Percentiles rank a stretch among this genome's conserved stretches.
phyloP scores from a whole-genome alignment of 1,284 basidiomycete genomes.

The Abortiporus biennis region DNA sequence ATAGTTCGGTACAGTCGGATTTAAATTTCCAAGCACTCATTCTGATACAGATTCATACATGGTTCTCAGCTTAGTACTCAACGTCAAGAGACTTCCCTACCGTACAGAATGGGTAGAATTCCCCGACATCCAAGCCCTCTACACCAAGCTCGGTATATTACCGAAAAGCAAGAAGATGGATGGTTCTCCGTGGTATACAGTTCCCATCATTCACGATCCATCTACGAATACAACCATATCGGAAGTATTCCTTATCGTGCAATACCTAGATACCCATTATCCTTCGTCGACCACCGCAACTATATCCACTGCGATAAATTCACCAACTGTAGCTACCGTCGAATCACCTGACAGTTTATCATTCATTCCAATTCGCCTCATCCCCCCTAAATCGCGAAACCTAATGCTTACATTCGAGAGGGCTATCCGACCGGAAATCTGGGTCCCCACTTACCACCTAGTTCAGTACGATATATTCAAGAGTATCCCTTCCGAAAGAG shows the following conservation, averaged over 20 bases:
- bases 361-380: too few relatives aligned
- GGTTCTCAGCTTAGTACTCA: conserved; percentile 52
- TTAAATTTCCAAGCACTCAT: neutral
- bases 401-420: too few relatives aligned
- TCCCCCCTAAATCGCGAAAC: too few relatives aligned
- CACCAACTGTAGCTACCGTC: too few relatives aligned
- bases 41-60: conserved; percentile 1
- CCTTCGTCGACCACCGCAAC: too few relatives aligned
- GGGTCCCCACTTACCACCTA: too few relatives aligned
- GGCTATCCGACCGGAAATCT: too few relatives aligned
- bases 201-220: conserved; percentile 56
- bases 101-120: conserved; percentile 65
- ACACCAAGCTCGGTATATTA: conserved; percentile 47
- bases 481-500: too few relatives aligned
- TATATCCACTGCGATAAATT: too few relatives aligned
- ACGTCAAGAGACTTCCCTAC: conserved; percentile 64
- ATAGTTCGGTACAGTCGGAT: conserved; percentile 22
- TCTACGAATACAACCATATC: conserved; percentile 40
- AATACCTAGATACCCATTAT: conserved; percentile 61
- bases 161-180: conserved; percentile 47
- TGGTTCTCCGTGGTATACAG: conserved; percentile 54
- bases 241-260: conserved; percentile 54
- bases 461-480: too few relatives aligned
- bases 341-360: too few relatives aligned
- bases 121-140: conserved; percentile 57